Evolutionary conservation across 331 rosid genomes (phyloP), one percentile per base, ranked within the genome.

Genomic region (Phaseolus coccineus): DNA sequence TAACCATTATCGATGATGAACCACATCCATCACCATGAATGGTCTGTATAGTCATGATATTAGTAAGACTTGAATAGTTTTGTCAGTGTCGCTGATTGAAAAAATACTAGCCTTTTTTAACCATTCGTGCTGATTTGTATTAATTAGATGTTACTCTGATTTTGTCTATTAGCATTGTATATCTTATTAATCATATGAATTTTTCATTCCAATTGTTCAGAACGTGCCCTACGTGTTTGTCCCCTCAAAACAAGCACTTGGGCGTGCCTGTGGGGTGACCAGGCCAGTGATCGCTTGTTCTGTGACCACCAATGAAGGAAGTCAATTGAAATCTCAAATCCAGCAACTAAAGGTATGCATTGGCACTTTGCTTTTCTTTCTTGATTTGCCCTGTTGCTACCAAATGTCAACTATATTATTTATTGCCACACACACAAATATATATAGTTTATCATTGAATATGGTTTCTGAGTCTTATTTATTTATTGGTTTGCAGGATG

Each of bases 171-270:
- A 9, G 8, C 31, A 15, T 25, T 53, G 68, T 51, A 19, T 59
- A 11, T 47, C 8, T 9, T 66, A 67, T 67, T 59, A 66, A 71
- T 19, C 31, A 50, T 65, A 57, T 68, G 28, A 15, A 19, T 48
- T 2, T 8, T 11, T 70, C 74, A 24, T 59, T 77, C 78, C 51
- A 42, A 66, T 40, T 64, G 80, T 57, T 71, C 55, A 92, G 97
- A 94, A 94, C 75, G 98, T 94, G 27, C 97, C 95, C 6, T 92
- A 94, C 0, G 95, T 92, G 35, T 92, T 94, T 25, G 93, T 94
- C 73, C 93, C 93, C 2, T 92, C 97, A 3, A 94, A 92, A 66
- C 97, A 94, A 88, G 97, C 97, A 37, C 97, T 91, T 72, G 98
- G 95, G 7, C 90, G 97, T 50, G 98, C 97, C 0, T 92, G 98